Evolutionary conservation across 768 basidiomycete genomes (phyloP).

Genomic region (Boletus barrowsii): DNA sequence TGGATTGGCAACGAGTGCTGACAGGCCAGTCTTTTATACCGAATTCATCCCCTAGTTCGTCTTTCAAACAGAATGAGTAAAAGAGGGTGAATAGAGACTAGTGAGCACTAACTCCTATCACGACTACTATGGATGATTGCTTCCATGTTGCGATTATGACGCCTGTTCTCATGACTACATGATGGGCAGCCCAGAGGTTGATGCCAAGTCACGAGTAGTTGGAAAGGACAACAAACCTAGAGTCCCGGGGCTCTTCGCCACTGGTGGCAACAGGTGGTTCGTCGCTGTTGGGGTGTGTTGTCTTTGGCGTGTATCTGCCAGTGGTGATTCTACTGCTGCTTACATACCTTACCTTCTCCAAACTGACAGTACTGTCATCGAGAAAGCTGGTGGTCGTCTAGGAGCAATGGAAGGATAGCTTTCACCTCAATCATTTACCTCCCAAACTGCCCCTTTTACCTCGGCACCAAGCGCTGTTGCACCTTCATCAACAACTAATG

Average conservation of each 20-base stretch:
- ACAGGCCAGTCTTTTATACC: too few species aligned
- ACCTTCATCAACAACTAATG: constrained; percentile 34
- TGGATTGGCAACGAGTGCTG: too few species aligned
- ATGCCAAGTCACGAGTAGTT: constrained; percentile 79
- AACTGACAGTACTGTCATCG: constrained; percentile 59
- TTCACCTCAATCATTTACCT: constrained; percentile 35
- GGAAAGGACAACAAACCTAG: constrained; percentile 68
- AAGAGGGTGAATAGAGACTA: too few species aligned
- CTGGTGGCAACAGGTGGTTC: constrained; percentile 97
- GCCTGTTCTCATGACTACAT: constrained; percentile 96
- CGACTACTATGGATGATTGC: constrained; percentile 83
- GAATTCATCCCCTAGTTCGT: too few species aligned
- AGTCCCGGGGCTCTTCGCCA: constrained; percentile 90
- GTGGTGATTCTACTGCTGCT: constrained; percentile 90
- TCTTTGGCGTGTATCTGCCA: constrained; percentile 95
- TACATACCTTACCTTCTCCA: constrained; percentile 87
- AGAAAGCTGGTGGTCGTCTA: constrained; percentile 79
- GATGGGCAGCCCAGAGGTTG: constrained; percentile 98
- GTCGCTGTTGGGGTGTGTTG: constrained; percentile 92
- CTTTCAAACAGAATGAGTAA: too few species aligned
- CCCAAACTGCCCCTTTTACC: constrained; percentile 37
- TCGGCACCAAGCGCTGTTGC: constrained; percentile 34
- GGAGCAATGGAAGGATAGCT: constrained; percentile 77
- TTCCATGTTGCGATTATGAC: constrained; percentile 98
- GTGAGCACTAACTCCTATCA: too few species aligned